These are phyloP conservation scores for Phaffia australis DNA, from an alignment of 768 basidiomycete genomes.

Conservation along the genomic window DNA sequence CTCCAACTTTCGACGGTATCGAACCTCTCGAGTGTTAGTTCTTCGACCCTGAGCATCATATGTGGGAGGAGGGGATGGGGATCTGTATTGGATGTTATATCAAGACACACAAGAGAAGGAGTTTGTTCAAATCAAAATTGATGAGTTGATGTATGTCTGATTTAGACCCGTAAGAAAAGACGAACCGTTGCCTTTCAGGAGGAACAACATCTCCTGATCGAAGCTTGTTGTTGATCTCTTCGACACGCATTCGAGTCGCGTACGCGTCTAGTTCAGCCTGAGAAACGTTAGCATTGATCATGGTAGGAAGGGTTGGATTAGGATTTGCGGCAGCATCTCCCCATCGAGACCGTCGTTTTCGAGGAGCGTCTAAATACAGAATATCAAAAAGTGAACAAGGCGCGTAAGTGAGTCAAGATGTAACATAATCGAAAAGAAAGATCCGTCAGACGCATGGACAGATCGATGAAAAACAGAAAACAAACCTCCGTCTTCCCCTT, in stretches of 20 bases:
- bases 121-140: not conserved
- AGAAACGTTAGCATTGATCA: constrained; percentile 68
- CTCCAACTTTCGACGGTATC: constrained; percentile 76
- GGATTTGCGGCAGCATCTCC: constrained; percentile 67
- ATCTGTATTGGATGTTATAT: constrained; percentile 44
- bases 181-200: constrained; percentile 79
- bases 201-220: constrained; percentile 89
- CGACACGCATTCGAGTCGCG: constrained; percentile 85
- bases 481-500: not conserved
- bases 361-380: constrained; percentile 56
- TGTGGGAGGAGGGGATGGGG: constrained; percentile 90
- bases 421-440: not conserved
- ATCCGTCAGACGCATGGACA: not conserved
- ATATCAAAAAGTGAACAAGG: constrained; percentile 25
- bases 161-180: not conserved
- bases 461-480: not conserved
- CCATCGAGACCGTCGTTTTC: constrained; percentile 95
- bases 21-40: constrained; percentile 96
- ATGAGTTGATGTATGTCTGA: not conserved
- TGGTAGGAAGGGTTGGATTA: constrained; percentile 85
- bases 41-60: constrained; percentile 96
- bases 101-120: constrained; percentile 1
- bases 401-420: not conserved
- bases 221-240: constrained; percentile 94
- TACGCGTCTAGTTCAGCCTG: constrained; percentile 96